Evolutionary conservation across 345 rosid genomes (phyloP), one percentile per base, ranked within the genome.

Genomic region (Lepidium didymum): DNA sequence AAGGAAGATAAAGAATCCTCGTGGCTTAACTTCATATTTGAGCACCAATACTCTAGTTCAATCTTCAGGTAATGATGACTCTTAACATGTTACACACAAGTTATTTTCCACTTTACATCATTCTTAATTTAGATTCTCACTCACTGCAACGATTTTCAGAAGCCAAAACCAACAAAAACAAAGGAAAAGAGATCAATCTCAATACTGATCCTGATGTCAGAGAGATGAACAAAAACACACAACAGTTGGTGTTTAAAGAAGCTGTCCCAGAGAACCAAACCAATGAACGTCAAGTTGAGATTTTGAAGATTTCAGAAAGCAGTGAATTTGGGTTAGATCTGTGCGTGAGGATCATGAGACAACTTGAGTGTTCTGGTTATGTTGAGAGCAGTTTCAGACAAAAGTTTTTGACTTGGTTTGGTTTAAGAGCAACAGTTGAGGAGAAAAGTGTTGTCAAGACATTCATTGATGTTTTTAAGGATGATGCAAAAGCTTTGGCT

Each of bases 331-430:
- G 77, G 59, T 87, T 92, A 14, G 91, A 78, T 81, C 81, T 72
- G 12, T 88, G 81, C 41, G 91, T 90, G 81, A 90, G 84, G 81
- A 72, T 85, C 38, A 77, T 92, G 55, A 75, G 97, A 73, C 69
- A 89, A 84, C 64, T 93, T 41, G 98, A 90, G 57, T 77, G 86
- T 38, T 76, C 83, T 64, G 92, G 92, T 14, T 79, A 85, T 60
- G 75, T 93, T 1, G 91, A 88, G 71, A 88, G 75, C 78, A 81
- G 73, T 65, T 93, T 93, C 52, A 74, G 98, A 71, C 91, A 83
- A 75, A 91, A 88, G 60, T 90, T 93, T 73, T 78, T 93, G 60
- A 88, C 97, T 3, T 93, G 98, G 97, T 93, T 83, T 62, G 83
- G 89, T 79, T 75, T 88, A 68, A 80, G 82, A 70, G 98, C 98